Evolutionary conservation across 192 early-diverging fungal genomes (phyloP), one percentile per base, ranked within the genome.

Genomic region (Backusella westeae): DNA sequence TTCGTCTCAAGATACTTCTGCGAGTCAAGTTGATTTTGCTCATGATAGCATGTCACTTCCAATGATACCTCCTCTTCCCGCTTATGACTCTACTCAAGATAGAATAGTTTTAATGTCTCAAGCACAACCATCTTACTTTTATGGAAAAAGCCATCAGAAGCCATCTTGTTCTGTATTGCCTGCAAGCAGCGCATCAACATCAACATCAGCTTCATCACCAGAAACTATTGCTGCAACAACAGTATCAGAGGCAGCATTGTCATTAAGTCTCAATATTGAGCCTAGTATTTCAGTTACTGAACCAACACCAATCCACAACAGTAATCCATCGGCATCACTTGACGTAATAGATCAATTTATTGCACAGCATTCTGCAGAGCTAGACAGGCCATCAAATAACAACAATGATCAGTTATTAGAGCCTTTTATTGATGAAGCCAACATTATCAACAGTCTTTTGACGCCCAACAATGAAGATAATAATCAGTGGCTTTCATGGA

Each of bases 231-330:
- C 21, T 29, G 56, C 56, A 63, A 6, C 67, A 17, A 15, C 15
- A 34, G 41, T 34, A 32, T 32, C 41, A n/a, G 70, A 52, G 12
- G 17, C 42, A 46, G 23, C 38, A 23, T 52, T 39, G 19, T 39
- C 70, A 42, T 32, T 72, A 17, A 72, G 70, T 49, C 70, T 72
- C 39, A 44, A 72, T 1, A 72, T 72, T 29, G 39, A 72, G 32
- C 70, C 70, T 19, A 46, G 70, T 44, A 72, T 72, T 72, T 72
- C 70, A 32, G 41, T 72, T 29, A 72, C 70, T 0, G 70, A 72
- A 35, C 70, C 70, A 4, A 72, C 70, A 72, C 70, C 70, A 26
- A 72, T 72, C 23, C 21, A 44, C 14, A 21, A 9, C 4, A 72
- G 2, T 7, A 32, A 42, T 19, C 9, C 41, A 17, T 29, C 70